Conservation (phyloP, 169 alveolate species). For the Eimeria falciformis region DNA sequence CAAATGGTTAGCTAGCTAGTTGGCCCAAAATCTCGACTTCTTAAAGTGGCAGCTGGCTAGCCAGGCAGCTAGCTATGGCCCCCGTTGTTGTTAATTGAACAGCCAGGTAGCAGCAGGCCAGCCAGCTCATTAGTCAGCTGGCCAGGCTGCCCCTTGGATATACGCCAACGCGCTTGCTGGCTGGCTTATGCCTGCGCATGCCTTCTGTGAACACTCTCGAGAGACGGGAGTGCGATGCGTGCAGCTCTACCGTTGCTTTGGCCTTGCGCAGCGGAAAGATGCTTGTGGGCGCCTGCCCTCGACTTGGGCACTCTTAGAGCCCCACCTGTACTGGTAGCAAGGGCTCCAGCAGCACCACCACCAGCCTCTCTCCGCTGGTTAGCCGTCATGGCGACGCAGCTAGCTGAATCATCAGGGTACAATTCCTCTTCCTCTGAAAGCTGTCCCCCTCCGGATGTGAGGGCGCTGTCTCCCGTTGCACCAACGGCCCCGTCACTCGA, state of each 20-base stretch:
- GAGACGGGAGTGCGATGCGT: neutral
- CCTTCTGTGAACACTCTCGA: neutral
- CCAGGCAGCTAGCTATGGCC: neutral
- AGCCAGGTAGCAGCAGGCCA: no score
- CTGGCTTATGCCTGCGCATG: neutral
- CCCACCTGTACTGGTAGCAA: constrained; percentile 31
- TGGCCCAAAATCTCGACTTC: neutral
- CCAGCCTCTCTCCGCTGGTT: constrained; percentile 2
- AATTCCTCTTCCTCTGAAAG: constrained; percentile 74
- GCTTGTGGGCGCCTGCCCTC: constrained; percentile 34
- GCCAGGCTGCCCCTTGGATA: neutral
- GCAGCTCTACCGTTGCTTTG: neutral
- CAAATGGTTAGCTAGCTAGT: neutral
- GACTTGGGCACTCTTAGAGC: neutral
- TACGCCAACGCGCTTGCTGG: neutral
- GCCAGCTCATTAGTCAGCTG: neutral
- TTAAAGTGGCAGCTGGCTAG: neutral
- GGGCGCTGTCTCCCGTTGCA: constrained; percentile 10
- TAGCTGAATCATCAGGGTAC: constrained; percentile 80
- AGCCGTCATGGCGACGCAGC: constrained; percentile 78
- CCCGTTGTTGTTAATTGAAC: neutral
- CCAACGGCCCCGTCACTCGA: neutral
- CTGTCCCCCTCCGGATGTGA: neutral
- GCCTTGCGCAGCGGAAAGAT: constrained; percentile 34
- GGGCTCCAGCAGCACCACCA: neutral